These are phyloP conservation scores for Heracleum sosnowskyi DNA, from an alignment of 129 eudicot genomes.

Conservation along the genomic window DNA sequence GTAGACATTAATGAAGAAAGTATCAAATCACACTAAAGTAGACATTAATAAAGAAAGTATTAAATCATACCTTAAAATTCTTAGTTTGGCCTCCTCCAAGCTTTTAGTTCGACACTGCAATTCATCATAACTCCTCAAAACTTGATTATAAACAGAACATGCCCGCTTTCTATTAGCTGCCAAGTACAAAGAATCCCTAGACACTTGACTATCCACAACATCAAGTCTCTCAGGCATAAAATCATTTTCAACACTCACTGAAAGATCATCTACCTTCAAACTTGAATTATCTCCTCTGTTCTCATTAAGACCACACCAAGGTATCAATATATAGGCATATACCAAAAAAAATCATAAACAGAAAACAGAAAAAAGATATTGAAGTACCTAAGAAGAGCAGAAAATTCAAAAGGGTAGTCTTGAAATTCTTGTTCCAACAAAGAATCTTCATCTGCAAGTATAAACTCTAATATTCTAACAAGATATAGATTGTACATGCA, in stretches of 20 bases:
- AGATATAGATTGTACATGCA: neutral
- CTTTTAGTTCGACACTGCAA: slow-evolving; percentile 22
- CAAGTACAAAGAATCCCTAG: slow-evolving; percentile 9
- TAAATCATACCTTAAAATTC: slow-evolving; percentile 44
- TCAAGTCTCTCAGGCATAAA: slow-evolving; percentile 7
- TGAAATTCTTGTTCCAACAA: slow-evolving; percentile 14
- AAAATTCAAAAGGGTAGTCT: slow-evolving; percentile 8
- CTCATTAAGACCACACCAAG: neutral
- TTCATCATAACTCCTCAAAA: slow-evolving; percentile 37
- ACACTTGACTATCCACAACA: slow-evolving; percentile 8
- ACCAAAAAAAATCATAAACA: neutral
- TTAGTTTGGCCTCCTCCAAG: slow-evolving; percentile 45
- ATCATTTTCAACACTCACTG: slow-evolving; percentile 15
- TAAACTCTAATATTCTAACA: neutral
- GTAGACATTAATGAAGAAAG: neutral
- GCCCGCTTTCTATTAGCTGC: slow-evolving; percentile 26
- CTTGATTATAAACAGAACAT: slow-evolving; percentile 23
- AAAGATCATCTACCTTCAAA: slow-evolving; percentile 18
- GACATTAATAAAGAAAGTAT: neutral
- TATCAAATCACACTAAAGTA: neutral
- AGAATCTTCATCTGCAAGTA: slow-evolving; percentile 29
- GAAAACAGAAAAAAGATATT: no score
- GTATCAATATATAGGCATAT: neutral
- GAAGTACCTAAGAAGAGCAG: slow-evolving; percentile 27
- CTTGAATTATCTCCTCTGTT: slow-evolving; percentile 27